Evolutionary conservation across 345 rosid species (phyloP).

Genomic region (Brassica nigra): DNA sequence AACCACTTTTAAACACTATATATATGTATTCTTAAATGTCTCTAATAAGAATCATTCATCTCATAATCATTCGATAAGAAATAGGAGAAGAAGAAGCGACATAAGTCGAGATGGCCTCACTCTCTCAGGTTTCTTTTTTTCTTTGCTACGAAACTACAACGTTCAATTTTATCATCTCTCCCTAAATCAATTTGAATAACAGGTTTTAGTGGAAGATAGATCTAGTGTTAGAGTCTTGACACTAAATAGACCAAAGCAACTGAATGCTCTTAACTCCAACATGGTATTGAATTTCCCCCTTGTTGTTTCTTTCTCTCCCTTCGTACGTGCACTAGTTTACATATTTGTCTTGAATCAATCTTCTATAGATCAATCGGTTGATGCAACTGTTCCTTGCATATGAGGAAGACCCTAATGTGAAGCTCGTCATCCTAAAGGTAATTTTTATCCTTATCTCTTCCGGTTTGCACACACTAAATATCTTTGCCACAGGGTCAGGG

Average conservation of each 20-base stretch:
- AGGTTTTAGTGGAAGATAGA: slow-evolving; percentile 70
- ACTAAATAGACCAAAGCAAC: slow-evolving; percentile 68
- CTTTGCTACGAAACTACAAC: neutral
- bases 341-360: slow-evolving; percentile 6
- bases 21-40: neutral
- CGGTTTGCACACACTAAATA: neutral
- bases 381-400: slow-evolving; percentile 59
- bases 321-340: neutral
- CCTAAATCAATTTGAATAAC: slow-evolving; percentile 18
- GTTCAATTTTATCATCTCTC: neutral
- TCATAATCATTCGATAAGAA: neutral
- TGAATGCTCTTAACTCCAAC: slow-evolving; percentile 61
- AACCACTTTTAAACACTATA: neutral
- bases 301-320: neutral
- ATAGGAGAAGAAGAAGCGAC: neutral
- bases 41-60: neutral
- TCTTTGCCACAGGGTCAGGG: slow-evolving; percentile 61
- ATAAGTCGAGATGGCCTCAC: slow-evolving; percentile 14
- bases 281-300: slow-evolving; percentile 50
- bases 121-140: slow-evolving; percentile 12
- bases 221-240: slow-evolving; percentile 53
- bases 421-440: slow-evolving; percentile 76
- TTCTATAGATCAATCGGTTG: slow-evolving; percentile 55
- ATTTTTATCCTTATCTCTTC: neutral
- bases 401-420: slow-evolving; percentile 63